Base-by-base conservation (phyloP, 768 basidiomycete genomes). In the Tylopilus cervinicoccineus region DNA sequence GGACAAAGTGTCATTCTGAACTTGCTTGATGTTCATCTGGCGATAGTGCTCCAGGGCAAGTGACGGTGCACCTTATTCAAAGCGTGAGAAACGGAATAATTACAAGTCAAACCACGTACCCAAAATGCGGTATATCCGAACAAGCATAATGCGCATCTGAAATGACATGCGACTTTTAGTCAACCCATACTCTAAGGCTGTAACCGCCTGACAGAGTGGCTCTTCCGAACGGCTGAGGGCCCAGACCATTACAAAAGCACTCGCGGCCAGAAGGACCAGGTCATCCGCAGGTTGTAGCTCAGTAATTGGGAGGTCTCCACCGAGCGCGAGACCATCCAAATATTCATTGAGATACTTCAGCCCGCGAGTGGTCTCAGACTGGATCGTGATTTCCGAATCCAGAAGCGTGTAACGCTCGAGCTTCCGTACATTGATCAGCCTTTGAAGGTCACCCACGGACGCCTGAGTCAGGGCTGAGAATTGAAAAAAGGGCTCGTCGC, bases 241-340 rank as follows among this genome's bases (percentile, higher is more conserved):
- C 84, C 86, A 90, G 19, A 81, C 63, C 60, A 70, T 80, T 38
- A 92, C 76, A 45, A 82, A 75, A 3, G 78, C 77, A 57, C 85
- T 85, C 3, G 76, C 84, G 6, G 86, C 81, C 19, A 96, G 71
- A 23, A 94, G 73, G 22, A 77, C 83, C 27, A 95, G 76, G 59
- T 94, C 93, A 57, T 96, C 93, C 1, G 81, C 87, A 16, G 86
- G 88, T 61, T 95, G 93, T 22, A 93, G 72, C 57, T 95, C 93
- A 0, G 89, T 87, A 5, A 72, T 62, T 8, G 84, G 79, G 17
- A 94, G 73, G 43, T 77, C 70, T 34, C 71, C 68, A 38, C 91
- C 91, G 3, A 92, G 70, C 17, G 77, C 71, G 24, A 94, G 74
- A 16, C 78, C 84, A 4, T 79, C 73, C 26, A 87, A 67, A 61